Evolutionary conservation across 345 rosid species (phyloP).

Genomic region (Microthlaspi erraticum): DNA sequence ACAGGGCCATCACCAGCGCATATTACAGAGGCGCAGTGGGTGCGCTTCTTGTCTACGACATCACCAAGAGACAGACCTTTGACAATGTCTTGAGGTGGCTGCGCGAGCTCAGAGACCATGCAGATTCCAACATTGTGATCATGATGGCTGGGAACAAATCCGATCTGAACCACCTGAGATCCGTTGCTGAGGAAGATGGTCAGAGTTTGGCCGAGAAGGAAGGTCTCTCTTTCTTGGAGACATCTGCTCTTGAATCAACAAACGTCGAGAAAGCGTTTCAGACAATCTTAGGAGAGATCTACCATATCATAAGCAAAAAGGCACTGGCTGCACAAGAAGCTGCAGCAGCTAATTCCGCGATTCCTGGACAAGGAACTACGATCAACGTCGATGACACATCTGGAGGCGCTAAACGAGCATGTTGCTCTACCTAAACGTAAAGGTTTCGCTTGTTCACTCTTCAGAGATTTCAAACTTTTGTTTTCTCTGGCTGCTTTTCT

Average conservation of each 20-base stretch:
- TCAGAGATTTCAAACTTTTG: constrained; percentile 38
- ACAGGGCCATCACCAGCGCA: constrained; percentile 72
- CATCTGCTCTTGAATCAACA: constrained; percentile 73
- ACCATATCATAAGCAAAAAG: constrained; percentile 72
- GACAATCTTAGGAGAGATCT: constrained; percentile 65
- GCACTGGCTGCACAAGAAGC: constrained; percentile 76
- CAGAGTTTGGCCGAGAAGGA: constrained; percentile 63
- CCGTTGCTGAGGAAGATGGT: constrained; percentile 67
- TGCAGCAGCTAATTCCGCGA: constrained; percentile 52
- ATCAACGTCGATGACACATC: constrained; percentile 64
- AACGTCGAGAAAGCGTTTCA: constrained; percentile 78
- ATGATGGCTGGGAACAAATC: constrained; percentile 85
- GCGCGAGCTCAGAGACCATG: constrained; percentile 75
- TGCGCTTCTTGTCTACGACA: constrained; percentile 79
- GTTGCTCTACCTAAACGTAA: constrained; percentile 61
- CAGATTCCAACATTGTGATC: constrained; percentile 79
- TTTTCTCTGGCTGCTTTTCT: constrained; percentile 26
- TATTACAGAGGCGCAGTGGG: constrained; percentile 86
- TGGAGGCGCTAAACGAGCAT: constrained; percentile 54
- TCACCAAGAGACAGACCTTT: constrained; percentile 80
- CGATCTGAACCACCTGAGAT: constrained; percentile 71
- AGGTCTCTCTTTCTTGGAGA: constrained; percentile 75
- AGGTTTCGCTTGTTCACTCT: neutral
- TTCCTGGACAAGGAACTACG: constrained; percentile 69
- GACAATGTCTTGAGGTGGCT: constrained; percentile 74